A percentile compares a stretch with the other conserved stretches of the same genome.
Evolutionary conservation across 140 eudicot genomes (phyloP).

Genomic region (Ambrosia hybrid): DNA sequence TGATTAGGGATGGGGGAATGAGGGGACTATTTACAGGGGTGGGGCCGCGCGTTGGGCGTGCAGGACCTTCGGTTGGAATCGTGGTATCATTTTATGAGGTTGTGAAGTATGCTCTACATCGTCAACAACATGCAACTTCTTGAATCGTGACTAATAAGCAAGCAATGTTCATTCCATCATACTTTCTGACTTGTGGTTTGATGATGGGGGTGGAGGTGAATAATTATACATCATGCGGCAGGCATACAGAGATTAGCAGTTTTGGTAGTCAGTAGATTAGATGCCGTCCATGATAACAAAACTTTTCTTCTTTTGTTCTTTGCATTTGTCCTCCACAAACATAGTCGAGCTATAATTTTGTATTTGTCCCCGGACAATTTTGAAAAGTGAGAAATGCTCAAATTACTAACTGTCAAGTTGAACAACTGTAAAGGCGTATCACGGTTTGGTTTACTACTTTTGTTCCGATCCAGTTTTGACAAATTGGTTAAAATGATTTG

Average conservation of each 20-base stretch:
- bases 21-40: slow-evolving; percentile 85
- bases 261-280: slow-evolving; percentile 17
- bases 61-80: slow-evolving; percentile 94
- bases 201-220: slow-evolving; percentile 3
- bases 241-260: slow-evolving; percentile 1
- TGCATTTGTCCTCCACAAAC: slow-evolving; percentile 6
- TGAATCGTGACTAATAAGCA: slow-evolving; percentile 11
- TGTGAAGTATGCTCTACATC: slow-evolving; percentile 71
- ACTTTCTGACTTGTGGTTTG: slow-evolving; percentile 1
- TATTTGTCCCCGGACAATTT: not conserved
- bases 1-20: slow-evolving; percentile 53
- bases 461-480: not conserved
- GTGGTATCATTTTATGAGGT: slow-evolving; percentile 91
- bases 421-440: too few species aligned
- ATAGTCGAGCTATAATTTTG: not conserved
- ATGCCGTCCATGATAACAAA: slow-evolving; percentile 3
- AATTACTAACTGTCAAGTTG: not conserved
- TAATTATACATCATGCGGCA: not conserved
- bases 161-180: not conserved
- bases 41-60: slow-evolving; percentile 95
- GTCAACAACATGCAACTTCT: slow-evolving; percentile 32
- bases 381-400: slow-evolving; percentile 1
- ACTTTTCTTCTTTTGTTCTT: not conserved
- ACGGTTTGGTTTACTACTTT: not conserved
- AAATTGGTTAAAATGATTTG: not conserved